Percentiles rank a stretch among this genome's conserved stretches.
Conservation (phyloP, 176 grass and related monocot species). For the Saccharum officinarum region DNA sequence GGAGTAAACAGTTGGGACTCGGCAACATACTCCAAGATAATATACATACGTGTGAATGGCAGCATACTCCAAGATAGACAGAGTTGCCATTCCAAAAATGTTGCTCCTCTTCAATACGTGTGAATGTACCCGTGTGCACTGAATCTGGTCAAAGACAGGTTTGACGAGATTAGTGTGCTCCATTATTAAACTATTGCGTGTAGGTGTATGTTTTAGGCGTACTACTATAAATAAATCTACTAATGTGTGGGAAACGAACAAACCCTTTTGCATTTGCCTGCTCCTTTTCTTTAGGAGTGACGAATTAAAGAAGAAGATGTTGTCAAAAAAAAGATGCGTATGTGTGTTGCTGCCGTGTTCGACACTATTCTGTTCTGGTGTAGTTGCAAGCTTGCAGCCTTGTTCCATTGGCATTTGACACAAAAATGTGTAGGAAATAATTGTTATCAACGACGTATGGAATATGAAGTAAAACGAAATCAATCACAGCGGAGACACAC, state of each 20-base stretch:
- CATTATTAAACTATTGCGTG: not conserved
- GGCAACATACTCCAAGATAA: not conserved
- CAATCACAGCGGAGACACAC: too few species aligned
- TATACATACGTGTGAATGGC: not conserved
- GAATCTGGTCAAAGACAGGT: conserved; percentile 15
- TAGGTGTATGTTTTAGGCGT: not conserved
- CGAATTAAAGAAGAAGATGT: not conserved
- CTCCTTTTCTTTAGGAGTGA: not conserved
- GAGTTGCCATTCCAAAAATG: not conserved
- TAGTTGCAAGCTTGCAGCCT: not conserved
- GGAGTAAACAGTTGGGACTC: not conserved
- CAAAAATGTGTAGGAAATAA: not conserved
- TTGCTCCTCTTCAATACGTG: not conserved
- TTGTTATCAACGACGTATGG: too few species aligned
- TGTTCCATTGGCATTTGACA: not conserved
- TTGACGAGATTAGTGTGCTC: not conserved
- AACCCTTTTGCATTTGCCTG: not conserved
- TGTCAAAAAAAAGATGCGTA: not conserved
- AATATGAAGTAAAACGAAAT: too few species aligned
- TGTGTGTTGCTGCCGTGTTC: not conserved
- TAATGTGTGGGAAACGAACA: conserved; percentile 27
- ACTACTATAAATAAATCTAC: not conserved
- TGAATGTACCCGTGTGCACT: not conserved
- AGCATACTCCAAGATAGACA: not conserved
- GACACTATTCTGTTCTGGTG: not conserved